A percentile compares a stretch with the other conserved stretches of the same genome.
Evolutionary conservation across 2,329 filamentous ascomycete genomes (phyloP).

Genomic region (Hypoxylon sp.): DNA sequence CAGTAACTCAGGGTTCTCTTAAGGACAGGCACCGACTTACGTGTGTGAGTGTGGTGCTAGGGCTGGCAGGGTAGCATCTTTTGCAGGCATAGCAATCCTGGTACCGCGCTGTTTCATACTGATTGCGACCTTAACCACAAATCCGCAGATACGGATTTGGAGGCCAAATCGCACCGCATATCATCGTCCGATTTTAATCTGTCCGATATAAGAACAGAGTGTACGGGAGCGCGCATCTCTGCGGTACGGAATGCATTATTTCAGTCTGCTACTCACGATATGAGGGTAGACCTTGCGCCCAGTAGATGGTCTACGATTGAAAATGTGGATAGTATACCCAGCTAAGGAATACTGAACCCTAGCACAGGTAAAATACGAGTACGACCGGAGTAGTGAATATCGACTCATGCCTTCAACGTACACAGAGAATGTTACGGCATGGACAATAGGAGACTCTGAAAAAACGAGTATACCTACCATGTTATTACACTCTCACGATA

Average conservation of each 20-base stretch:
- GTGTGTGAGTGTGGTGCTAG: not conserved
- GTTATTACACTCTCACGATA: not conserved
- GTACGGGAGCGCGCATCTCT: not conserved
- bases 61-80: constrained; percentile 32
- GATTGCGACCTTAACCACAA: constrained; percentile 29
- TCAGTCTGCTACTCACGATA: not conserved
- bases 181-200: not conserved
- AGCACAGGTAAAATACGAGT: not conserved
- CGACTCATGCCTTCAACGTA: not conserved
- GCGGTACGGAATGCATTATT: not conserved
- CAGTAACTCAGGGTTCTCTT: constrained; percentile 7
- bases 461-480: not conserved
- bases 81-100: constrained; percentile 36
- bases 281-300: not conserved
- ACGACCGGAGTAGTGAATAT: not conserved
- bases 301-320: not conserved
- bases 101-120: constrained; percentile 25
- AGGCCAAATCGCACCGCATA: constrained; percentile 15
- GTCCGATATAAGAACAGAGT: not conserved
- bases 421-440: not conserved
- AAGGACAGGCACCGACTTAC: not conserved
- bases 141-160: constrained; percentile 14
- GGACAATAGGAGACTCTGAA: not conserved
- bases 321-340: not conserved
- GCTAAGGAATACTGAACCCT: not conserved